Base-by-base conservation (phyloP, 345 rosid species). In the Alliaria petiolata region DNA sequence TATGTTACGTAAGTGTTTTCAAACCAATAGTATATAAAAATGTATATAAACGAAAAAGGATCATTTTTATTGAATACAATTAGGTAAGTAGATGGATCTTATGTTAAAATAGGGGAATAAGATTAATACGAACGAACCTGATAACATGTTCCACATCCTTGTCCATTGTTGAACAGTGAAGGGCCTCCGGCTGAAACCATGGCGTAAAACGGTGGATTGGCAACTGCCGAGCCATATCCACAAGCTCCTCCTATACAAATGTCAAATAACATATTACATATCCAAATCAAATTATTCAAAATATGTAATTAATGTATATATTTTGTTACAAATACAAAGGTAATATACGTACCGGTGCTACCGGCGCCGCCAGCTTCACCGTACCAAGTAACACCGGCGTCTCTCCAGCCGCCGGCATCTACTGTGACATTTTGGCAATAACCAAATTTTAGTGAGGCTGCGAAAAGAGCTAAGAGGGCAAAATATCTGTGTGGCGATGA, bases 161-260 rank as follows among this genome's bases (percentile, higher is more conserved):
- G 55, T 44, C 89, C 92, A 8, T 75, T 71, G 16, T 70, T 57
- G 81, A 60, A 85, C 0, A 86, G 39, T 22, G 89, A 79, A 81
- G 84, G 87, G 0, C 87, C 86, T 47, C 85, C 90, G 1, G 90
- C 90, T 16, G 91, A 74, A 56, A 85, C 50, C 82, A 81, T 67
- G 6, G 84, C 76, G 20, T 59, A 30, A 45, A 86, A 81, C 1
- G 89, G 93, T 6, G 79, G 42, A 67, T 58, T 64, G 15, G 28
- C 84, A 7, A 86, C 87, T 2, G 79, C 74, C 6, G 6, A 26
- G 6, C 76, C 80, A 72, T 77, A 85, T 14, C 96, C 96, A n/a
- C n/a, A n/a, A n/a, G n/a, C n/a, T n/a, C n/a, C n/a, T n/a, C 3
- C 1, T 85, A 45, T 80, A 16, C 22, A 49, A n/a, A 66, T 1